Evolutionary conservation across 2,329 filamentous ascomycete genomes (phyloP).

Genomic region (Ophiostoma tasmaniense): DNA sequence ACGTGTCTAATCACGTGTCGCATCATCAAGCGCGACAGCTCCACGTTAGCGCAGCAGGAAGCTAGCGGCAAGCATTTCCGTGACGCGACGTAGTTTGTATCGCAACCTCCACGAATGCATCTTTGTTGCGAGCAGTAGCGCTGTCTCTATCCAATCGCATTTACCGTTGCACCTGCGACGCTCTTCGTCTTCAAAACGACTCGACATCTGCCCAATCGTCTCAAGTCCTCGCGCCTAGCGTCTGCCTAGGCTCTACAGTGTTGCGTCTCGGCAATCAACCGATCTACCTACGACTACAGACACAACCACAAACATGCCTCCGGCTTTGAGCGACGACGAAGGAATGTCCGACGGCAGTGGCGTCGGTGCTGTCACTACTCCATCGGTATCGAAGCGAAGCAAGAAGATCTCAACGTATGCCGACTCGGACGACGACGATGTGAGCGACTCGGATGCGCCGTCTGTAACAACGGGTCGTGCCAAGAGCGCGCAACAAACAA

Average conservation of each 20-base stretch:
- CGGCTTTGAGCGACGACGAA: constrained; percentile 38
- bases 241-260: neutral
- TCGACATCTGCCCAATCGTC: neutral
- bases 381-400: constrained; percentile 19
- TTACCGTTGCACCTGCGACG: neutral
- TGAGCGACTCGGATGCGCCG: constrained; percentile 19
- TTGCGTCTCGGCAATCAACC: neutral
- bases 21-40: neutral
- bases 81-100: neutral
- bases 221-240: neutral
- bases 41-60: neutral
- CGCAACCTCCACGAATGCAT: neutral
- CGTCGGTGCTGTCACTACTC: constrained; percentile 23
- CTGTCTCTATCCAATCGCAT: neutral
- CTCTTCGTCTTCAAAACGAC: neutral
- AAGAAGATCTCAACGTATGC: constrained; percentile 30
- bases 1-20: neutral
- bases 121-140: too few species aligned
- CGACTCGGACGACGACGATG: constrained; percentile 23
- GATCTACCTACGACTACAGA: neutral
- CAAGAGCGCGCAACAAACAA: constrained; percentile 1
- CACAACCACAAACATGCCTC: neutral
- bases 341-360: constrained; percentile 28
- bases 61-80: neutral
- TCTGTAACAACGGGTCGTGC: constrained; percentile 20